Base-by-base conservation (phyloP, 495 filamentous ascomycete genomes). In the Aspergillus campestris region DNA sequence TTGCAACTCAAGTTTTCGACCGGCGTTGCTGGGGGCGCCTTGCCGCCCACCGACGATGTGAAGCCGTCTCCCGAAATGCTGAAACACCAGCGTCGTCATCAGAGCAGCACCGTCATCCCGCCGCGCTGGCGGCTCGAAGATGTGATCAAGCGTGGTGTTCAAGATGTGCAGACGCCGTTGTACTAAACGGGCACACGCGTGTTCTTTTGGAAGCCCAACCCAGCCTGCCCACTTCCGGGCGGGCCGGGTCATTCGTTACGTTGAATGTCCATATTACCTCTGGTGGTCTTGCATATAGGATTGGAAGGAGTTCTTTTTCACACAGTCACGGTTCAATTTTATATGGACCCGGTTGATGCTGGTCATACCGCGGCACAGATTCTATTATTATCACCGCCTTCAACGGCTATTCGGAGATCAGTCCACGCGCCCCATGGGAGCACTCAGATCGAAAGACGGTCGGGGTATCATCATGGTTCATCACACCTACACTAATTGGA, bases 1-100 rank as follows among this genome's bases (percentile, higher is more conserved):
- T 71, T 98, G 15, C 90, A 98, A 58, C 71, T 97, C 56, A 98
- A 97, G 66, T 96, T 94, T 69, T 94, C 89, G 2, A 94, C 86
- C 12, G 92, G 92, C 48, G 77, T 96, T 50, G 89, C 92, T 6
- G 92, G 92, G 46, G 92, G 92, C 40, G 80, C 83, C 9, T 71
- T 85, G 43, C 83, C 89, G 8, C 65, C 84, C 18, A 75, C 78
- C 8, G 83, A 85, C 18, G 86, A 82, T 6, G 70, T 83, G 52
- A 74, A 75, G 3, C 74, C 75, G 5, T 82, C 87, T 40, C 80
- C 81, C 53, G 84, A 92, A 66, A 74, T 81, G 62, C 81, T 83
- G 57, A 80, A 79, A 70, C 73, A 78, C 47, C 79, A 78, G 58
- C 65, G 60, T 32, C 60, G 58, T 41, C 64, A 68, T 49, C 69